Conservation (phyloP, 2,329 filamentous ascomycete species). For the Fusarium fracticaudum region DNA sequence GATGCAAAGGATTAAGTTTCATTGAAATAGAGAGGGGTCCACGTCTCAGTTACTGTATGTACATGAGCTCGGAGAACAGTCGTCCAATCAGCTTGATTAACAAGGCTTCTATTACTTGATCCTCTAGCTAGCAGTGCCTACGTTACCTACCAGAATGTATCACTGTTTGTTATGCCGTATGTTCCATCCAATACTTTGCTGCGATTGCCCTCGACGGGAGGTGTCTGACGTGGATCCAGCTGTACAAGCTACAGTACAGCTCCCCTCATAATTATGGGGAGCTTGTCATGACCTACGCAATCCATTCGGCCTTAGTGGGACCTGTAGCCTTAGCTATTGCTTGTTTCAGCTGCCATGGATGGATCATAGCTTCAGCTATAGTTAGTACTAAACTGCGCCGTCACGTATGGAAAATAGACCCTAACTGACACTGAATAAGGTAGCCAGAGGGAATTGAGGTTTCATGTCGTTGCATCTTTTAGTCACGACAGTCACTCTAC, state of each 20-base stretch:
- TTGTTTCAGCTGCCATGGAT: conserved; percentile 27
- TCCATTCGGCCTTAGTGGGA: neutral
- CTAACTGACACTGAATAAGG: neutral
- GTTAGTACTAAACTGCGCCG: neutral
- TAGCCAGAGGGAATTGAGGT: no score
- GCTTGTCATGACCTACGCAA: conserved; percentile 16
- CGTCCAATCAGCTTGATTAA: neutral
- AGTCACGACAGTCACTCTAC: neutral
- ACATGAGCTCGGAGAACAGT: neutral
- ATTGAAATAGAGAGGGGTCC: conserved; percentile 21
- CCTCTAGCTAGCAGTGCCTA: neutral
- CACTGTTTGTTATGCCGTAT: neutral
- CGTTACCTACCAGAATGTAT: neutral
- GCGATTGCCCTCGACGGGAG: neutral
- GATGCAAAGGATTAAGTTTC: conserved; percentile 8
- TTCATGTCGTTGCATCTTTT: neutral
- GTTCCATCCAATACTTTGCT: neutral
- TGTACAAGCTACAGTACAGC: neutral
- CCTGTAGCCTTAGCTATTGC: conserved; percentile 10
- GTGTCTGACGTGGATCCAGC: conserved; percentile 32
- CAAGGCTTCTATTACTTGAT: neutral
- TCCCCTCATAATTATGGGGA: conserved; percentile 17
- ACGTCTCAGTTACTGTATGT: conserved; percentile 1
- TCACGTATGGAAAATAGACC: neutral
- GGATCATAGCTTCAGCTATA: conserved; percentile 1